A percentile compares a stretch with the other conserved stretches of the same genome.
These are phyloP conservation scores for Trichophyton equinum DNA, from an alignment of 2,329 filamentous ascomycete species.

Conservation along the genomic window DNA sequence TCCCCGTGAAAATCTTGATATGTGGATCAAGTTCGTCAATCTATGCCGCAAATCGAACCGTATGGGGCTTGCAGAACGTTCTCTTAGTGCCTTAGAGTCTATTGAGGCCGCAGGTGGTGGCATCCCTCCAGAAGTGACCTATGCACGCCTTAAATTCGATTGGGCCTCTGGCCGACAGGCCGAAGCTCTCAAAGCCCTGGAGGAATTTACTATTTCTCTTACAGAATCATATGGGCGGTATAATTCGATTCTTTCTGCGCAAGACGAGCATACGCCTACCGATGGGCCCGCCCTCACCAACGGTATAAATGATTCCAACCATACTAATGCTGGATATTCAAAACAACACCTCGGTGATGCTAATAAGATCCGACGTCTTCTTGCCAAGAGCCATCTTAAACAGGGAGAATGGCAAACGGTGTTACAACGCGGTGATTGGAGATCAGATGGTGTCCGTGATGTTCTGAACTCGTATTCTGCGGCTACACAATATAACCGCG, in stretches of 20 bases:
- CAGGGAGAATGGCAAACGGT: conserved; percentile 93
- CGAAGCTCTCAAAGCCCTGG: conserved; percentile 46
- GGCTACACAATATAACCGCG: conserved; percentile 84
- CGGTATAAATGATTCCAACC: conserved; percentile 31
- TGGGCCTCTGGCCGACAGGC: conserved; percentile 72
- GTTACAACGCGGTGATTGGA: conserved; percentile 79
- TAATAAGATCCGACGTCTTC: conserved; percentile 51
- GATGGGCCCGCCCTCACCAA: conserved; percentile 37
- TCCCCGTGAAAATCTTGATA: conserved; percentile 87
- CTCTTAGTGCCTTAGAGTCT: conserved; percentile 77
- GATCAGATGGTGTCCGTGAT: conserved; percentile 70
- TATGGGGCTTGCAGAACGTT: conserved; percentile 90
- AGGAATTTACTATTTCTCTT: conserved; percentile 48
- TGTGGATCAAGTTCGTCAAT: conserved; percentile 99
- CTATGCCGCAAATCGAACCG: conserved; percentile 92
- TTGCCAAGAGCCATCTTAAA: conserved; percentile 91
- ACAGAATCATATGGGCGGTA: conserved; percentile 44
- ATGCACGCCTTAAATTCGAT: conserved; percentile 93
- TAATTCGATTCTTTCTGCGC: conserved; percentile 29
- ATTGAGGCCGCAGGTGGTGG: conserved; percentile 38
- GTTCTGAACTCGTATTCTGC: conserved; percentile 83
- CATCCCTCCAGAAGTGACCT: conserved; percentile 64
- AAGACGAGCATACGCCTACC: conserved; percentile 29
- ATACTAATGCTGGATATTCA: conserved; percentile 27
- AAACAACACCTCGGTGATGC: conserved; percentile 37